These are phyloP conservation scores for Zizania latifolia DNA, from an alignment of 176 grass and related monocot species.

Conservation along the genomic window DNA sequence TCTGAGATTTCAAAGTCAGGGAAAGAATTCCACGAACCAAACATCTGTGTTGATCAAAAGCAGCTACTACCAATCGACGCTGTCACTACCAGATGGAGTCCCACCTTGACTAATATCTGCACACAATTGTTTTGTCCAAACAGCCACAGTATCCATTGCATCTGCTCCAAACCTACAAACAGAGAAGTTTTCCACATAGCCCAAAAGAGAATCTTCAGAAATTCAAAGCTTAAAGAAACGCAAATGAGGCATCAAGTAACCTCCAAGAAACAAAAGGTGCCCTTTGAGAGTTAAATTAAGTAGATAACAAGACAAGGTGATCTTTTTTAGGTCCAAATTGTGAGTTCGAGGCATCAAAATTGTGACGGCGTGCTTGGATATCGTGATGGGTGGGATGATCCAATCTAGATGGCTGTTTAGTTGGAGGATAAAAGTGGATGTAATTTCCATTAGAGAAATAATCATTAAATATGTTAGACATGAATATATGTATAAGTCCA, in stretches of 20 bases:
- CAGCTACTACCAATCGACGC: constrained; percentile 24
- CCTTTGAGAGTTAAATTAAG: not conserved
- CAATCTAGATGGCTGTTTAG: no score
- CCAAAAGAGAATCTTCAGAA: not conserved
- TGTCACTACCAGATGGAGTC: constrained; percentile 12
- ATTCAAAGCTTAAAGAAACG: not conserved
- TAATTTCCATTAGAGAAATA: no score
- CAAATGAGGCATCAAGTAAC: not conserved
- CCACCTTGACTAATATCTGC: constrained; percentile 25
- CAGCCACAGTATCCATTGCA: constrained; percentile 90
- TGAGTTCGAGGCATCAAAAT: not conserved
- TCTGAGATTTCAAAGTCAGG: no score
- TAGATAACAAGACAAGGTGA: not conserved
- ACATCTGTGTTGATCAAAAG: no score
- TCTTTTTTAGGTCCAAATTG: not conserved
- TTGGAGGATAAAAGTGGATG: no score
- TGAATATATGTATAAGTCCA: no score
- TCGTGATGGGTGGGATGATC: no score
- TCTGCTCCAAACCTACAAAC: constrained; percentile 79
- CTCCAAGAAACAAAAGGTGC: not conserved
- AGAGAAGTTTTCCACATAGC: constrained; percentile 6
- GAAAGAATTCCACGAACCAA: no score
- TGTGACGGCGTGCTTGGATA: no score
- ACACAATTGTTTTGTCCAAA: constrained; percentile 79
- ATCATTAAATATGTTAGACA: no score